Evolutionary conservation across 495 filamentous ascomycete genomes (phyloP).

Genomic region (Penicillium pulvis): DNA sequence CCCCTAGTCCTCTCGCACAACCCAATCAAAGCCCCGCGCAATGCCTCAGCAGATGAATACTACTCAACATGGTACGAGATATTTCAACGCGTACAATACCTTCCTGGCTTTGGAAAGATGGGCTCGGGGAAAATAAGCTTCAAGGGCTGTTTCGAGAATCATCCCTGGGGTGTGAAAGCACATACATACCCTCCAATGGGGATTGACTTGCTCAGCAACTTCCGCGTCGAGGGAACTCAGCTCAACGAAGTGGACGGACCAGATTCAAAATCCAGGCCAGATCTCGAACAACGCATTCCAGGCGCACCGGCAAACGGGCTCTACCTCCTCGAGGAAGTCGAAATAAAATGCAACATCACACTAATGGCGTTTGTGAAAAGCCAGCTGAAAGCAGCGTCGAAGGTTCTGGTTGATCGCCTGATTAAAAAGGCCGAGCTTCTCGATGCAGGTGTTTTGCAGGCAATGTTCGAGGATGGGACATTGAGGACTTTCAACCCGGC

Average conservation of each 20-base stretch:
- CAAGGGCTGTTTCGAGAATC: conserved; percentile 72
- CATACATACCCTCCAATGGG: conserved; percentile 72
- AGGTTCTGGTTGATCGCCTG: conserved; percentile 64
- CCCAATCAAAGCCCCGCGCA: conserved; percentile 60
- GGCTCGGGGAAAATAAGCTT: conserved; percentile 65
- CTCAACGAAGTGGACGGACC: conserved; percentile 56
- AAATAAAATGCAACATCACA: conserved; percentile 74
- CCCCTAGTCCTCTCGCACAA: conserved; percentile 72
- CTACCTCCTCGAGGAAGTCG: conserved; percentile 75
- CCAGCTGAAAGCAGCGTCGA: conserved; percentile 71
- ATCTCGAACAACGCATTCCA: conserved; percentile 53
- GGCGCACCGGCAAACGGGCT: conserved; percentile 59
- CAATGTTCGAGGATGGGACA: conserved; percentile 29
- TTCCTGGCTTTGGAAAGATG: conserved; percentile 63
- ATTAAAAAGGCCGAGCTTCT: conserved; percentile 57
- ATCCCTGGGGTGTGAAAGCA: conserved; percentile 68
- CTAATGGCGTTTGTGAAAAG: conserved; percentile 73
- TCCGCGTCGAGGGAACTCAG: conserved; percentile 59
- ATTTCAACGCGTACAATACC: conserved; percentile 67
- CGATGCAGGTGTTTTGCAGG: conserved; percentile 32
- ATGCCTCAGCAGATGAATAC: conserved; percentile 65
- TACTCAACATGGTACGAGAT: conserved; percentile 68
- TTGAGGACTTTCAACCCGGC: conserved; percentile 33
- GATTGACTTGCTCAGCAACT: conserved; percentile 69
- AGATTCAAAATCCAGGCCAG: neutral